Evolutionary conservation across 495 filamentous ascomycete genomes (phyloP).

Genomic region (Xylona heveae): DNA sequence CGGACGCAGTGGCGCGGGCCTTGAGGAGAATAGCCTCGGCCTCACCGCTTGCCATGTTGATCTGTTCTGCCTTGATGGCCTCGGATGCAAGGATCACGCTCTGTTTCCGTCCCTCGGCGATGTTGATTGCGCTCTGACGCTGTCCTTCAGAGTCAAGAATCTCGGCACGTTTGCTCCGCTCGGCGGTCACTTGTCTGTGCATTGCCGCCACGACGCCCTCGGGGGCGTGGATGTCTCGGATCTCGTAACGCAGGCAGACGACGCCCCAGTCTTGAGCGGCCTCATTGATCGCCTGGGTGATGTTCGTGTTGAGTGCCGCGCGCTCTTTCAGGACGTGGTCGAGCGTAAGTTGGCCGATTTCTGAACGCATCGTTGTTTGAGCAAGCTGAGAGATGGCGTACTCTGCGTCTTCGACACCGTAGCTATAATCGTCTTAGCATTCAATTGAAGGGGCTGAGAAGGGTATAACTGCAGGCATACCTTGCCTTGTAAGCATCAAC

Average conservation of each 20-base stretch:
- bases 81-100: slow-evolving; percentile 87
- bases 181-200: slow-evolving; percentile 94
- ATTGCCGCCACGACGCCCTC: slow-evolving; percentile 84
- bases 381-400: slow-evolving; percentile 96
- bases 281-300: slow-evolving; percentile 95
- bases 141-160: slow-evolving; percentile 94
- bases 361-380: slow-evolving; percentile 95
- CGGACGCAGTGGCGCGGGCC: slow-evolving; percentile 66
- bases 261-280: slow-evolving; percentile 94
- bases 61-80: slow-evolving; percentile 71
- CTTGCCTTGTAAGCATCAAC: slow-evolving; percentile 96
- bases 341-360: slow-evolving; percentile 89
- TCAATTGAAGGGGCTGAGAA: neutral
- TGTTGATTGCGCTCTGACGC: slow-evolving; percentile 91
- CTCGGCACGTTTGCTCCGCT: slow-evolving; percentile 89
- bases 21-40: slow-evolving; percentile 77
- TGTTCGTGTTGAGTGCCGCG: slow-evolving; percentile 85
- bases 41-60: slow-evolving; percentile 81
- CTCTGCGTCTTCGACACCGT: slow-evolving; percentile 95
- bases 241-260: slow-evolving; percentile 89
- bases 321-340: slow-evolving; percentile 97
- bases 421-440: slow-evolving; percentile 26
- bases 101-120: slow-evolving; percentile 92
- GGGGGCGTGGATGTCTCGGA: slow-evolving; percentile 92
- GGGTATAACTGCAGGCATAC: slow-evolving; percentile 19